Evolutionary conservation across 1,284 basidiomycete genomes (phyloP).

Genomic region (Vanrija sp.): DNA sequence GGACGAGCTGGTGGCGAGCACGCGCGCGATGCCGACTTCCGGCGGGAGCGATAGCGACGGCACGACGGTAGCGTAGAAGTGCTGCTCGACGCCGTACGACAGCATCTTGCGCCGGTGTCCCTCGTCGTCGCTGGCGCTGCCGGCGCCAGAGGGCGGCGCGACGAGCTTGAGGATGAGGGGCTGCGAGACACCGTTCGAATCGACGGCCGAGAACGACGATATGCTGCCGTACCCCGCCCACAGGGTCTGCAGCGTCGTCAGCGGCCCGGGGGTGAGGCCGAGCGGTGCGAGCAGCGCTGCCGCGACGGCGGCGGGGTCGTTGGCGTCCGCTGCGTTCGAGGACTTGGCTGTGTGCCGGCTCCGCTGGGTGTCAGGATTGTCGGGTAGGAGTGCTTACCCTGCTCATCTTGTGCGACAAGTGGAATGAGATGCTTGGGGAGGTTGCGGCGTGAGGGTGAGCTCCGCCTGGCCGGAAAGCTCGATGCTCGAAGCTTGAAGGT

Average conservation of each 20-base stretch:
- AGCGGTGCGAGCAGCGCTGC: too few species aligned
- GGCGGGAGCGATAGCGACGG: neutral
- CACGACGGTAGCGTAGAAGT: constrained; percentile 11
- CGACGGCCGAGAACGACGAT: constrained; percentile 4
- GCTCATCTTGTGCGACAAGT: too few species aligned
- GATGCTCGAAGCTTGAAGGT: too few species aligned
- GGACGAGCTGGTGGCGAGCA: neutral
- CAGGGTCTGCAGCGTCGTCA: constrained; percentile 9
- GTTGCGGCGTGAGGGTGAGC: too few species aligned
- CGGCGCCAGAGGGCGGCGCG: neutral
- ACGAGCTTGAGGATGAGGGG: constrained; percentile 14
- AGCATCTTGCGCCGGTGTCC: constrained; percentile 19
- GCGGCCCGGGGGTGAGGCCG: too few species aligned
- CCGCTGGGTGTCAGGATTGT: too few species aligned
- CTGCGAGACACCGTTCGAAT: neutral
- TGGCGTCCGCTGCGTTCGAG: too few species aligned
- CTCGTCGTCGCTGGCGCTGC: neutral
- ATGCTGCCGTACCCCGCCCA: constrained; percentile 20
- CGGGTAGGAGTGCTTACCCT: too few species aligned
- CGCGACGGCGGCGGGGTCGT: too few species aligned
- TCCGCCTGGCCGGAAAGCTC: too few species aligned
- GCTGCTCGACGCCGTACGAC: constrained; percentile 17
- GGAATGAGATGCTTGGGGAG: too few species aligned
- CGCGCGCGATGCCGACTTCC: constrained; percentile 7
- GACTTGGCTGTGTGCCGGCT: too few species aligned